Conservation (phyloP, 306 rosid genomes). For the Dryas octopetala region DNA sequence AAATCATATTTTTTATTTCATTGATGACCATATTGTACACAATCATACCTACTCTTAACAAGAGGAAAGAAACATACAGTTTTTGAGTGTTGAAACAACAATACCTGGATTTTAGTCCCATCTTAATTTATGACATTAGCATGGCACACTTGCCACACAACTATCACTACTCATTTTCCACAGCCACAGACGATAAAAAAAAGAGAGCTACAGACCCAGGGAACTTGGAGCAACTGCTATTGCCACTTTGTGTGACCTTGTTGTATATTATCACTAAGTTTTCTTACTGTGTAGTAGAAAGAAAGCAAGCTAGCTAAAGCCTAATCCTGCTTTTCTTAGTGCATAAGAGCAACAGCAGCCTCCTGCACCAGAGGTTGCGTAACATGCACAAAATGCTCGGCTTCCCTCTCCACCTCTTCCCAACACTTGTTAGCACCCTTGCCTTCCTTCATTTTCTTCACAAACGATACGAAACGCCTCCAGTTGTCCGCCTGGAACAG, state of each 20-base stretch:
- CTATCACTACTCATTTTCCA: neutral
- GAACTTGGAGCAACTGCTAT: neutral
- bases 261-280: too few relatives aligned
- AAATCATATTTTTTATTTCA: too few relatives aligned
- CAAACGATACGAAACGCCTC: constrained; percentile 81
- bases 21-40: too few relatives aligned
- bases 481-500: constrained; percentile 77
- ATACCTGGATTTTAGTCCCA: too few relatives aligned
- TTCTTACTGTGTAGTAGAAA: neutral
- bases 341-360: constrained; percentile 68
- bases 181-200: constrained; percentile 19
- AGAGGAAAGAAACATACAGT: too few relatives aligned
- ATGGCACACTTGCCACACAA: too few relatives aligned
- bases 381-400: constrained; percentile 78
- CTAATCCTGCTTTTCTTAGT: constrained; percentile 22
- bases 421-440: constrained; percentile 54
- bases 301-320: neutral
- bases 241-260: neutral
- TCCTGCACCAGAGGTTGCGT: constrained; percentile 74
- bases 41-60: too few relatives aligned
- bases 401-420: constrained; percentile 93
- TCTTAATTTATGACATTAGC: too few relatives aligned
- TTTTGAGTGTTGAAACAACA: too few relatives aligned
- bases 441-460: constrained; percentile 93
- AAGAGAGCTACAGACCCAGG: constrained; percentile 14